Base-by-base conservation (phyloP, 2,329 filamentous ascomycete genomes). In the Fusarium sp. region DNA sequence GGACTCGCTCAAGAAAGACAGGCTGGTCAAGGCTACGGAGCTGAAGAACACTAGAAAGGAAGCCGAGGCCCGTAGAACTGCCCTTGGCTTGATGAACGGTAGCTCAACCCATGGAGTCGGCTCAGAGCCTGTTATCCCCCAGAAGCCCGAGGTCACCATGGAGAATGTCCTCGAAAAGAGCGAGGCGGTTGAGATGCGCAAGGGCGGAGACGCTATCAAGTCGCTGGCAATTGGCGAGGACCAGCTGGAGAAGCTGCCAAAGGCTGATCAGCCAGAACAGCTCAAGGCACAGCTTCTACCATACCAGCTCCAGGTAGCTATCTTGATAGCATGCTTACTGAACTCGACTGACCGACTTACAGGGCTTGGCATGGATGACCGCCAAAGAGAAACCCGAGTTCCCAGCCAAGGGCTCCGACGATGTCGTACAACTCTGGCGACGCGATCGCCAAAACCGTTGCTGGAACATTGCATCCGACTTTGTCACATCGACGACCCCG, bases 351-450 rank as follows among this genome's bases (percentile, higher is more conserved):
- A 75, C 49, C 12, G 22, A 54, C 29, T 61, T 35, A 55, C 80
- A 94, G 80, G 92, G 91, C 7, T 79, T 97, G 35, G 87, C 88
- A 13, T 97, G 93, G 93, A 86, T 97, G 84, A 79, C 87, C 15
- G 81, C 87, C 7, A 92, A 91, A 68, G 93, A 97, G 73, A 85
- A 82, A 12, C 91, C 92, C 0, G 74, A 82, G 32, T 78, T 90
- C 11, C 91, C 92, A 4, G 69, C 79, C 2, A 73, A 77, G 25
- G 85, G 83, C 0, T 85, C 88, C 0, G 77, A 82, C 2, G 84
- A 91, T 10, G 78, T 73, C 24, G 86, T 92, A 2, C 92, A 96
- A 75, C 80, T 96, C 12, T 97, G 93, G 93, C 90, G 88, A 71
- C 84, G 81, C 73, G 58, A 79, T 73, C 25, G 60, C 6, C 74